Conservation (phyloP, 805 yeast genomes). For the Sugiyamaella chiloensis region DNA sequence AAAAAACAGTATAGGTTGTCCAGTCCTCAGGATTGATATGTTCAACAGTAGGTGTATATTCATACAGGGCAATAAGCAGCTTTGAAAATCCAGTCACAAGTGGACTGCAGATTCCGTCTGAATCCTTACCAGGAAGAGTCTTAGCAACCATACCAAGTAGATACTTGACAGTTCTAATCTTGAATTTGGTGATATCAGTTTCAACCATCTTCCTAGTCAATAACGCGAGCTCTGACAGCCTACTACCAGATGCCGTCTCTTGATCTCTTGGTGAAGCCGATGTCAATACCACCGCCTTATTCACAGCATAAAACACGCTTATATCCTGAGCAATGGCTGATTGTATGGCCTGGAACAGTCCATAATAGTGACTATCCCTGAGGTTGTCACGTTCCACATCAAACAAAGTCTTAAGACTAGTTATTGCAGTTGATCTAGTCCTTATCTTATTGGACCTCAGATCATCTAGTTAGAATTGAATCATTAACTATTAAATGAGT, state of each 20-base stretch:
- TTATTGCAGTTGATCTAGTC: not conserved
- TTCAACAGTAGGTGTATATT: constrained; percentile 24
- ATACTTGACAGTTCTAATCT: constrained; percentile 3
- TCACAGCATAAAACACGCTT: too few relatives aligned
- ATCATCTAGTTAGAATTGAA: too few relatives aligned
- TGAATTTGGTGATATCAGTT: constrained; percentile 2
- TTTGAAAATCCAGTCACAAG: constrained; percentile 20
- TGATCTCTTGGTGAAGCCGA: too few relatives aligned
- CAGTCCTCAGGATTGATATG: constrained; percentile 14
- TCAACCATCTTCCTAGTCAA: constrained; percentile 4
- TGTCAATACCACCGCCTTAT: too few relatives aligned
- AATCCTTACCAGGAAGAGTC: not conserved
- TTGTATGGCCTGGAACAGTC: not conserved
- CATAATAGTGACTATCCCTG: not conserved
- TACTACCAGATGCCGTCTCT: not conserved
- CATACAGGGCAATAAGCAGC: constrained; percentile 16
- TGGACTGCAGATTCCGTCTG: constrained; percentile 14
- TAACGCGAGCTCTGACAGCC: not conserved
- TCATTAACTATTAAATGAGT: too few relatives aligned
- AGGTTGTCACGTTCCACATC: not conserved
- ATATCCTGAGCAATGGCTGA: not conserved
- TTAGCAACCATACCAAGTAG: constrained; percentile 7
- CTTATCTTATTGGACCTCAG: not conserved
- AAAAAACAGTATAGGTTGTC: not conserved
- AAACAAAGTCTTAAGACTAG: not conserved